A percentile compares a stretch with the other conserved stretches of the same genome.
Evolutionary conservation across 139 green algal species (phyloP).

Genomic region (Microglena sp.): DNA sequence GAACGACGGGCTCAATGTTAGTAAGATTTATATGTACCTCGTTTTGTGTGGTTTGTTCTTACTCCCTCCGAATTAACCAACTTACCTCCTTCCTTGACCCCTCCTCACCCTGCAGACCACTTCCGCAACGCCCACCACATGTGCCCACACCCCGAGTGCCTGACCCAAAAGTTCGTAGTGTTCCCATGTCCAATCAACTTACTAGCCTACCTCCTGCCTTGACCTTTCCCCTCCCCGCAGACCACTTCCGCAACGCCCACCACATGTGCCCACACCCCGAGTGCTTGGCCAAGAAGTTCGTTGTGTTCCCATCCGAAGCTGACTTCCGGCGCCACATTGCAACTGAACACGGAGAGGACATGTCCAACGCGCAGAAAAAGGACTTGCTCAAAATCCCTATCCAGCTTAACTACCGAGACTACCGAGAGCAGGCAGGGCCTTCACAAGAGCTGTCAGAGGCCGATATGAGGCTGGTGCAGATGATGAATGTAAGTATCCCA

Average conservation of each 20-base stretch:
- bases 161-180: slow-evolving; percentile 86
- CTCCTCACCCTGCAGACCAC: slow-evolving; percentile 58
- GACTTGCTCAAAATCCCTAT: slow-evolving; percentile 55
- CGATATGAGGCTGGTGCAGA: too few relatives aligned
- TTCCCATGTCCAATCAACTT: too few relatives aligned
- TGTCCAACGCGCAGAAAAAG: slow-evolving; percentile 57
- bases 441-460: too few relatives aligned
- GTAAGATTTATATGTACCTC: too few relatives aligned
- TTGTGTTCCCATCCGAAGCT: slow-evolving; percentile 73
- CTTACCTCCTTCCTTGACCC: background rate
- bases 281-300: slow-evolving; percentile 84
- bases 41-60: too few relatives aligned
- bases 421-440: too few relatives aligned
- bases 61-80: too few relatives aligned
- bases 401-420: slow-evolving; percentile 46
- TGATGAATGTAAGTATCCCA: too few relatives aligned
- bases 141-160: slow-evolving; percentile 73
- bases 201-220: too few relatives aligned
- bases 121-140: slow-evolving; percentile 70
- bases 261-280: slow-evolving; percentile 67
- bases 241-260: slow-evolving; percentile 76
- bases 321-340: slow-evolving; percentile 75
- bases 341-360: slow-evolving; percentile 48
- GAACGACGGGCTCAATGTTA: too few relatives aligned
- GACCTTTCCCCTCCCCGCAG: too few relatives aligned